These are phyloP conservation scores for Candida insectalens DNA, from an alignment of 805 yeast species.

Conservation along the genomic window DNA sequence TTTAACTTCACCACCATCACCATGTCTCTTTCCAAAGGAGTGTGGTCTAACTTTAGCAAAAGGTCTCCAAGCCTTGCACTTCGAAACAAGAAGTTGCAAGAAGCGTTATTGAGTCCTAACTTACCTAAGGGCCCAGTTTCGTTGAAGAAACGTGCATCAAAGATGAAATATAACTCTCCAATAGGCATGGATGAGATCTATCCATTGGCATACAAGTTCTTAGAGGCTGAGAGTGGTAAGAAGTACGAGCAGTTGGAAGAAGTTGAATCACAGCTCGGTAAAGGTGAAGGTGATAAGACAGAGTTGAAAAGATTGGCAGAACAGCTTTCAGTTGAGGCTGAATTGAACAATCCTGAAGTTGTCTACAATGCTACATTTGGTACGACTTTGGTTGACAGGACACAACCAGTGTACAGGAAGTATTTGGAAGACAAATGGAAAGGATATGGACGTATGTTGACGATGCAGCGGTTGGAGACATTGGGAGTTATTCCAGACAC, in stretches of 20 bases:
- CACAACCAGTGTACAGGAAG: constrained; percentile 72
- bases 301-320: constrained; percentile 11
- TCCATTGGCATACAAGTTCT: constrained; percentile 51
- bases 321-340: constrained; percentile 45
- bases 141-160: constrained; percentile 31
- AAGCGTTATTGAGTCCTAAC: constrained; percentile 22
- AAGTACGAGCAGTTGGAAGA: constrained; percentile 30
- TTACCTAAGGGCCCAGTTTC: constrained; percentile 45
- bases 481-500: constrained; percentile 88
- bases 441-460: constrained; percentile 55
- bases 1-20: constrained; percentile 1
- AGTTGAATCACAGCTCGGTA: constrained; percentile 21
- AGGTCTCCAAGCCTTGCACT: constrained; percentile 24
- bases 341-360: constrained; percentile 77
- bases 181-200: constrained; percentile 63
- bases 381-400: constrained; percentile 46
- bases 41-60: constrained; percentile 27
- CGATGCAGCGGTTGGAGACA: constrained; percentile 89
- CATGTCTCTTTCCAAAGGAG: constrained; percentile 21
- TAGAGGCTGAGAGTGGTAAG: constrained; percentile 36
- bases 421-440: constrained; percentile 67
- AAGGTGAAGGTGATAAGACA: constrained; percentile 11
- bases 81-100: constrained; percentile 17
- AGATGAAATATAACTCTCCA: constrained; percentile 56
- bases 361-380: constrained; percentile 49